Percentiles rank a stretch among this genome's conserved stretches.
phyloP scores from a whole-genome alignment of 257 asterid species.

The Orobanche coerulescens region DNA sequence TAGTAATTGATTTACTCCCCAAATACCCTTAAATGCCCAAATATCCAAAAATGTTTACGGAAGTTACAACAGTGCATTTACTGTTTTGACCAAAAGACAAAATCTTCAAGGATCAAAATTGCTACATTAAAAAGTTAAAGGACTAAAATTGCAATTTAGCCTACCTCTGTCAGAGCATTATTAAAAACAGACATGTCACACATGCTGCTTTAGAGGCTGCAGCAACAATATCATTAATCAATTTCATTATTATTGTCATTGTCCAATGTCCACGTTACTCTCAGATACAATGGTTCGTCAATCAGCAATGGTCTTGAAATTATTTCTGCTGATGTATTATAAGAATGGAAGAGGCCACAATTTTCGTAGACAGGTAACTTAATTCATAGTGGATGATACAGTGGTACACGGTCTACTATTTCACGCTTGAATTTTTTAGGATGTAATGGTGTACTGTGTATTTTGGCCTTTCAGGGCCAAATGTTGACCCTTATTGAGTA shows the following conservation, averaged over 20 bases:
- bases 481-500: conserved; percentile 75
- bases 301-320: conserved; percentile 69
- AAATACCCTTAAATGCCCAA: too few relatives aligned
- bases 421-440: background rate
- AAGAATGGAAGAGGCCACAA: conserved; percentile 70
- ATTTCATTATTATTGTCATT: background rate
- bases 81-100: too few relatives aligned
- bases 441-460: conserved; percentile 14
- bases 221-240: too few relatives aligned
- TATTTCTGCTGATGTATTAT: conserved; percentile 55
- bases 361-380: conserved; percentile 67
- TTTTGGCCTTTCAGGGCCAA: conserved; percentile 54
- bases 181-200: too few relatives aligned
- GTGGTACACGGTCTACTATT: background rate
- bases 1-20: too few relatives aligned
- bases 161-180: too few relatives aligned
- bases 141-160: too few relatives aligned
- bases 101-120: too few relatives aligned
- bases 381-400: background rate
- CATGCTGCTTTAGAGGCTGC: too few relatives aligned
- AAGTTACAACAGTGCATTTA: too few relatives aligned
- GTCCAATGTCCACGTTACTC: conserved; percentile 16
- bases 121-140: too few relatives aligned
- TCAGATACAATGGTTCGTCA: conserved; percentile 78
- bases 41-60: too few relatives aligned